Evolutionary conservation across 352 stramenopile species (phyloP).

Genomic region (Globisporangium cystogenes): DNA sequence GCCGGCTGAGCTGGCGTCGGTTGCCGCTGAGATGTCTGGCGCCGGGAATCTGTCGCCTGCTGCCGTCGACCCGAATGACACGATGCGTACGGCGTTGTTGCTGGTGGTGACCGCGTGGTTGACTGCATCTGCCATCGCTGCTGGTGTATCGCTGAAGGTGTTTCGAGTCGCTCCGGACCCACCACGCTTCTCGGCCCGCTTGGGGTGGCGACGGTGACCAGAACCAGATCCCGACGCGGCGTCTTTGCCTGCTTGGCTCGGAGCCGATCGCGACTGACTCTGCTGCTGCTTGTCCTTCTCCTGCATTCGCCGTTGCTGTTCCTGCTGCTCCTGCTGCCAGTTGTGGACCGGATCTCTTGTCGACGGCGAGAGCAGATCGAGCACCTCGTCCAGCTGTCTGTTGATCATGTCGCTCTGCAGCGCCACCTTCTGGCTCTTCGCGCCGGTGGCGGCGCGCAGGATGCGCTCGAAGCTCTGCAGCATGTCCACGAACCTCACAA

Average conservation of each 20-base stretch:
- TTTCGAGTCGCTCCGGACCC: too few relatives aligned
- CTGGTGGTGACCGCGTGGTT: neutral
- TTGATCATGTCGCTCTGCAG: slow-evolving; percentile 2
- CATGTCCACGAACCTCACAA: slow-evolving; percentile 4
- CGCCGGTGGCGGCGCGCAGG: neutral
- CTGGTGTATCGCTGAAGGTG: neutral
- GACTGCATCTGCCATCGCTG: neutral
- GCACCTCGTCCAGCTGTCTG: slow-evolving; percentile 2
- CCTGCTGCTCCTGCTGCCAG: neutral
- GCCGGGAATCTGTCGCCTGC: slow-evolving; percentile 1
- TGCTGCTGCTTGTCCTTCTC: too few relatives aligned
- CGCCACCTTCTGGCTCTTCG: slow-evolving; percentile 2
- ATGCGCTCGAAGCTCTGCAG: slow-evolving; percentile 8
- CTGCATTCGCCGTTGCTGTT: neutral
- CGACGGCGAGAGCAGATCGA: slow-evolving; percentile 2
- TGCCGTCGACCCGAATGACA: neutral
- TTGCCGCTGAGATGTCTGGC: neutral
- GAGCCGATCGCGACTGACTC: too few relatives aligned
- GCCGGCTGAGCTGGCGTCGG: too few relatives aligned
- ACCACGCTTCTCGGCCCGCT: neutral
- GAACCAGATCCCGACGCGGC: too few relatives aligned
- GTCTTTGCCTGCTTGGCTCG: too few relatives aligned
- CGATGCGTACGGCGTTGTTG: neutral
- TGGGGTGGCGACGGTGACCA: too few relatives aligned
- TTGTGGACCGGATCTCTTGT: neutral